Evolutionary conservation across 2,329 filamentous ascomycete species (phyloP).

Genomic region (Cercospora sp.): DNA sequence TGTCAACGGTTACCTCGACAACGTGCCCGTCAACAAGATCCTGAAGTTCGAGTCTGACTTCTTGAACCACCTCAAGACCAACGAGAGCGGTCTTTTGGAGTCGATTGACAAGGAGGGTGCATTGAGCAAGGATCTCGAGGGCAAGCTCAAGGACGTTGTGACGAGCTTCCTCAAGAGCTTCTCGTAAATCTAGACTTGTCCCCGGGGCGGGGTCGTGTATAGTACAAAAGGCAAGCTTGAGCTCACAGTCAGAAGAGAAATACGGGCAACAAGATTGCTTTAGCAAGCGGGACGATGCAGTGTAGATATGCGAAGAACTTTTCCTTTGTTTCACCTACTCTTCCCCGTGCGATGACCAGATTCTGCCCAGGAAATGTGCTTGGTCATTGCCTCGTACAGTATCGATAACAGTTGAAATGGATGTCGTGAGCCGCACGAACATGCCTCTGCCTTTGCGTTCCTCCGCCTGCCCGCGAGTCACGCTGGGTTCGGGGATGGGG

Average conservation of each 20-base stretch:
- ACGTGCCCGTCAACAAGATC: slow-evolving; percentile 85
- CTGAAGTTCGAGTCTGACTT: slow-evolving; percentile 93
- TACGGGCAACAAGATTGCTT: slow-evolving; percentile 17
- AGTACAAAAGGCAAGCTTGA: slow-evolving; percentile 36
- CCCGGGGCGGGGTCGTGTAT: slow-evolving; percentile 33
- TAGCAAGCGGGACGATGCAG: slow-evolving; percentile 24
- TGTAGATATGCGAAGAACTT: slow-evolving; percentile 35
- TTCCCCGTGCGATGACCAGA: not conserved
- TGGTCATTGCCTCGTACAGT: not conserved
- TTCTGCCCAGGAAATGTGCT: not conserved
- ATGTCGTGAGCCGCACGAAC: not conserved
- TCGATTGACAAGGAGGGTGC: slow-evolving; percentile 95
- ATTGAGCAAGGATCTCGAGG: slow-evolving; percentile 91
- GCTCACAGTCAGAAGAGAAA: slow-evolving; percentile 25
- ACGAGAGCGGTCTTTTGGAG: slow-evolving; percentile 78
- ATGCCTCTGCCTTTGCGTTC: not conserved
- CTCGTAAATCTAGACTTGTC: slow-evolving; percentile 43
- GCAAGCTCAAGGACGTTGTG: slow-evolving; percentile 75
- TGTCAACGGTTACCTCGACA: slow-evolving; percentile 96
- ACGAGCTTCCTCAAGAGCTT: slow-evolving; percentile 91
- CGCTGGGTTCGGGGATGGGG: not conserved
- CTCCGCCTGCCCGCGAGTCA: not conserved
- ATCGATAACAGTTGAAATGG: not conserved
- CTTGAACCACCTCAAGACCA: slow-evolving; percentile 85
- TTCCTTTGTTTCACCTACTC: slow-evolving; percentile 28